phyloP scores from a whole-genome alignment of 768 basidiomycete genomes.

The Xerocomus brunneocitrinus region DNA sequence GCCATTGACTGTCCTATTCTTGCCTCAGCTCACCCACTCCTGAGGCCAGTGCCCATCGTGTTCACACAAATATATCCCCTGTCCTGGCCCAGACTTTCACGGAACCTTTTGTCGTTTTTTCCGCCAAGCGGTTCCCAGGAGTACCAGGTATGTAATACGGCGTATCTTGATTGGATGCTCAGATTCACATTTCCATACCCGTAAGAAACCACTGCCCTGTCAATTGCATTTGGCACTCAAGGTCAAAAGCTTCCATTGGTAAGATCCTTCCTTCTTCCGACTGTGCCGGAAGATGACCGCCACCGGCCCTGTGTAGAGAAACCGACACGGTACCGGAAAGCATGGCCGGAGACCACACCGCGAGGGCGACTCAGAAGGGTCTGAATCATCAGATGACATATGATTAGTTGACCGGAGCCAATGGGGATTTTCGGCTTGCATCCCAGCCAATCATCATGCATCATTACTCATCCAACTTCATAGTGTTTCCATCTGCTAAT shows the following conservation, averaged over 20 bases:
- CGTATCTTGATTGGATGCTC: constrained; percentile 8
- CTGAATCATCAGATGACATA: constrained; percentile 64
- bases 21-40: constrained; percentile 62
- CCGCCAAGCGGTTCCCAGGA: constrained; percentile 92
- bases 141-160: constrained; percentile 65
- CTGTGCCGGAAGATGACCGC: constrained; percentile 18
- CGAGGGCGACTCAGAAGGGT: constrained; percentile 55
- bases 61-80: constrained; percentile 66
- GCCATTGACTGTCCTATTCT: constrained; percentile 20
- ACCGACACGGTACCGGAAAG: constrained; percentile 73
- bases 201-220: constrained; percentile 81
- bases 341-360: constrained; percentile 52
- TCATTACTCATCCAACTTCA: constrained; percentile 20
- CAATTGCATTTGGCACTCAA: constrained; percentile 85
- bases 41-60: constrained; percentile 56
- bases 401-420: constrained; percentile 17
- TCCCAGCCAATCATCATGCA: constrained; percentile 17
- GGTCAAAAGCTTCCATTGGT: constrained; percentile 87
- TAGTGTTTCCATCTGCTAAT: constrained; percentile 22
- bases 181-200: constrained; percentile 19
- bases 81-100: constrained; percentile 83
- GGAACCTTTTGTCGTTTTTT: constrained; percentile 80
- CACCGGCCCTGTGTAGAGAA: constrained; percentile 49
- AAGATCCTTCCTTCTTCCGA: constrained; percentile 32
- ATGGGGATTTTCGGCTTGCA: constrained; percentile 11